Base-by-base conservation (phyloP, 2,329 filamentous ascomycete species). In the Fonsecaea pugnacius region DNA sequence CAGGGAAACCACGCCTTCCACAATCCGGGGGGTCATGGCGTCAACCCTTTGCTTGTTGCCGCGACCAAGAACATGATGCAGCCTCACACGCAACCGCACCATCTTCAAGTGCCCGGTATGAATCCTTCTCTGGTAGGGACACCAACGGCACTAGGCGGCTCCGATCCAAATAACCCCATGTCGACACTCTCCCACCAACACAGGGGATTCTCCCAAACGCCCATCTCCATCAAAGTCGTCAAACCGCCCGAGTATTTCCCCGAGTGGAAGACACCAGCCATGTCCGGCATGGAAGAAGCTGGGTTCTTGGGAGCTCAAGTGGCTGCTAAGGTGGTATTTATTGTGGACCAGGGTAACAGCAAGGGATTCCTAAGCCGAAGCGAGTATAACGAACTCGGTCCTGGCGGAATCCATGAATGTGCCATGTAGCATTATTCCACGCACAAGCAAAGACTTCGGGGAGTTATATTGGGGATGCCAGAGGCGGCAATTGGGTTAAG, bases 1-100 rank as follows among this genome's bases (percentile, higher is more conserved):
- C 82, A 72, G 75, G 81, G 69, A 72, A 79, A 72, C 70, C 80
- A 74, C 67, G 82, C 77, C 58, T 81, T 83, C 61, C 83, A 83
- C 75, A 84, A 87, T 78, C 81, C 86, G 69, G 82, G 78, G 67
- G 78, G 77, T 3, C 80, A 83, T 59, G 85, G 86, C 48, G 92
- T 96, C 52, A 97, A 98, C 75, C 93, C 94, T 14, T 88, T 98
- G 3, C 85, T 98, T 4, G 90, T 96, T 65, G 94, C 94, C 4
- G 95, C 95, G 1, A 96, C 94, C 18, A 70, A 70, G 63, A 71
- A 71, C 57, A 70, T 71, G 67, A 71, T 71, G 70, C 78, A 80
- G 66, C 74, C 76, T 51, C 79, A 78, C 66, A 27, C 43, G 21
- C 69, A 79, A 74, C 27, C 43, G 18, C 69, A 79, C 74, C 65